These are phyloP conservation scores for Diutina ranongensis DNA, from an alignment of 1,139 yeast genomes.

Conservation along the genomic window DNA sequence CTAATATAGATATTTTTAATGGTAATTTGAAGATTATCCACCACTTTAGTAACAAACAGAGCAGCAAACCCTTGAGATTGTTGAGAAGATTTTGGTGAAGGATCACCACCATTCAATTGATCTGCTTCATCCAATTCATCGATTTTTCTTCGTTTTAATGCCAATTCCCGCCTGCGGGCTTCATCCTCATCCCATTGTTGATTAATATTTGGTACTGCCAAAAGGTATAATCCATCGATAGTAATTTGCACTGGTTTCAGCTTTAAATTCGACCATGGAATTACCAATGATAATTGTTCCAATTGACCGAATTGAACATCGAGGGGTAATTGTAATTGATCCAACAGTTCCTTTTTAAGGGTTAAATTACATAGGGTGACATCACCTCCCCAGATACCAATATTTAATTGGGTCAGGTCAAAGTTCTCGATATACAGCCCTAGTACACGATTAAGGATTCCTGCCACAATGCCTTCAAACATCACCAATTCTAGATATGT, in stretches of 20 bases:
- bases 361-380: constrained; percentile 72
- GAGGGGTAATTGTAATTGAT: constrained; percentile 72
- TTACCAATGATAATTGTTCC: constrained; percentile 81
- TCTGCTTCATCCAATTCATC: constrained; percentile 52
- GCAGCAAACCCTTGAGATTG: constrained; percentile 87
- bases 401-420: constrained; percentile 87
- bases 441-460: constrained; percentile 38
- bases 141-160: constrained; percentile 55
- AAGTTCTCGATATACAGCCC: constrained; percentile 85
- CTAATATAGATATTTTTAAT: constrained; percentile 85
- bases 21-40: constrained; percentile 89
- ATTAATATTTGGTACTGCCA: constrained; percentile 61
- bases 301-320: constrained; percentile 87
- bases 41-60: constrained; percentile 74
- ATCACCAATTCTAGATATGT: constrained; percentile 14
- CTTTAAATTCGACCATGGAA: constrained; percentile 94
- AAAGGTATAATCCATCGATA: constrained; percentile 78
- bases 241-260: constrained; percentile 84
- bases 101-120: constrained; percentile 13
- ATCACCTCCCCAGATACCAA: constrained; percentile 98
- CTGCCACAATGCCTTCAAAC: constrained; percentile 51
- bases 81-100: too few relatives aligned
- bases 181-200: constrained; percentile 52
- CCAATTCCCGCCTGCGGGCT: constrained; percentile 50
- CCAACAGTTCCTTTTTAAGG: constrained; percentile 75